A percentile compares a stretch with the other conserved stretches of the same genome.
Conservation (phyloP, 2,329 filamentous ascomycete species). For the Colletotrichum ledebouriae region DNA sequence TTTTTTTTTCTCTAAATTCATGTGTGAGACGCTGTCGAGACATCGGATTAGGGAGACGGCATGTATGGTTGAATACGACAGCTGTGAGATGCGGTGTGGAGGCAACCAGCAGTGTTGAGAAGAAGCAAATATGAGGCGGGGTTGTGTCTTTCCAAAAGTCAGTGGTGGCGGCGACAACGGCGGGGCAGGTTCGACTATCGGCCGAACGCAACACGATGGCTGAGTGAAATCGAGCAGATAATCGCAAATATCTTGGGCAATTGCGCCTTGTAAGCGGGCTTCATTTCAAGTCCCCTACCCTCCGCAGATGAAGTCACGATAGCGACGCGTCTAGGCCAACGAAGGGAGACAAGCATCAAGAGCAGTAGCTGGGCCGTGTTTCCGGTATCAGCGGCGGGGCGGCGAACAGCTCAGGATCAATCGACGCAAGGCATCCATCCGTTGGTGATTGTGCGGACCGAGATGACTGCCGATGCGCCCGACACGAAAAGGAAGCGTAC, state of each 20-base stretch:
- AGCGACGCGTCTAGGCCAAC: not conserved
- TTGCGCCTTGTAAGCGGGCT: constrained; percentile 30
- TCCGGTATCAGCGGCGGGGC: not conserved
- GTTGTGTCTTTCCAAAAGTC: not conserved
- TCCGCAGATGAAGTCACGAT: constrained; percentile 14
- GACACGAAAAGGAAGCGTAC: constrained; percentile 8
- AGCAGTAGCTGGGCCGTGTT: constrained; percentile 20
- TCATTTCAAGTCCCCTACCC: constrained; percentile 16
- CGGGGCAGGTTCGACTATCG: constrained; percentile 5
- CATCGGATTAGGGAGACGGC: not conserved
- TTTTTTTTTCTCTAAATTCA: not conserved
- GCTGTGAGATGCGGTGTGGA: not conserved
- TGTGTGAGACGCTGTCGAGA: not conserved
- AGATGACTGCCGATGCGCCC: not conserved
- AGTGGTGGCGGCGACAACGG: not conserved
- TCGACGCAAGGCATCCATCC: not conserved
- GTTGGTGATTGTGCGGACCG: too few relatives aligned
- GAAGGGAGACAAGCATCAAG: not conserved
- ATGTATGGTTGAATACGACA: not conserved
- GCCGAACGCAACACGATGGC: not conserved
- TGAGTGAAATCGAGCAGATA: constrained; percentile 22
- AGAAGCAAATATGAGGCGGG: constrained; percentile 28
- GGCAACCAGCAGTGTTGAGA: constrained; percentile 7
- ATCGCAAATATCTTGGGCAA: constrained; percentile 12
- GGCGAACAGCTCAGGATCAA: constrained; percentile 1